Conservation (phyloP, 2,329 filamentous ascomycete species). For the Neofusicoccum cordaticola region DNA sequence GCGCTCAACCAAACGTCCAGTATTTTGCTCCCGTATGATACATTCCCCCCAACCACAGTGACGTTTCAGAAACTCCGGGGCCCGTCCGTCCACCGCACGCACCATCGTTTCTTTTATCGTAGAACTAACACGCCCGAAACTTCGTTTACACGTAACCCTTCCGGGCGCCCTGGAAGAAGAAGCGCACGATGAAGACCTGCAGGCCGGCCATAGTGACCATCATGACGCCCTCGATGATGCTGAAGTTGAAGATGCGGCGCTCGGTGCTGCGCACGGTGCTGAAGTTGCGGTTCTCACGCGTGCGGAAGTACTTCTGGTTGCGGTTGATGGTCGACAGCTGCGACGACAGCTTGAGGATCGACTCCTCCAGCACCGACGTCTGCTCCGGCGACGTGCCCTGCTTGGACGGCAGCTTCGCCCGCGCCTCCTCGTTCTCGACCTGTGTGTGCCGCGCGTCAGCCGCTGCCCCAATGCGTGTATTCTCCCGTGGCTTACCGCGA, state of each 20-base stretch:
- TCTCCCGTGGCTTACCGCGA: constrained; percentile 62
- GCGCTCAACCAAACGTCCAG: neutral
- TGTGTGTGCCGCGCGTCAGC: constrained; percentile 36
- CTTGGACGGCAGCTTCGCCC: constrained; percentile 75
- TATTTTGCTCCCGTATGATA: neutral
- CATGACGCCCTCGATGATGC: constrained; percentile 84
- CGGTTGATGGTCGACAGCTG: constrained; percentile 91
- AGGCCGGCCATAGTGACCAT: constrained; percentile 93
- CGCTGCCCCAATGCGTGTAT: neutral
- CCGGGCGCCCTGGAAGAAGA: constrained; percentile 93
- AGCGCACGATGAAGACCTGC: constrained; percentile 95
- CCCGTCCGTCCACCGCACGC: neutral
- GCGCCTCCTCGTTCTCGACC: constrained; percentile 87
- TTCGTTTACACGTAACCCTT: constrained; percentile 51
- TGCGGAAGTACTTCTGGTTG: constrained; percentile 99
- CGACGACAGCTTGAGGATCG: constrained; percentile 89
- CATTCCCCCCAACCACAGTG: neutral
- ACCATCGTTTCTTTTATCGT: neutral
- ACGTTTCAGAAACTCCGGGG: neutral
- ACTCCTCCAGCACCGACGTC: constrained; percentile 84
- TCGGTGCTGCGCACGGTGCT: constrained; percentile 96
- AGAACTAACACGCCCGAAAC: neutral
- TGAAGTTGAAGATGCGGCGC: constrained; percentile 94
- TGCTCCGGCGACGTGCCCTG: constrained; percentile 87
- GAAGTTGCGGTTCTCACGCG: constrained; percentile 97